These are phyloP conservation scores for Polysphondylium violaceum DNA, from an alignment of 78 protist genomes.

Conservation along the genomic window DNA sequence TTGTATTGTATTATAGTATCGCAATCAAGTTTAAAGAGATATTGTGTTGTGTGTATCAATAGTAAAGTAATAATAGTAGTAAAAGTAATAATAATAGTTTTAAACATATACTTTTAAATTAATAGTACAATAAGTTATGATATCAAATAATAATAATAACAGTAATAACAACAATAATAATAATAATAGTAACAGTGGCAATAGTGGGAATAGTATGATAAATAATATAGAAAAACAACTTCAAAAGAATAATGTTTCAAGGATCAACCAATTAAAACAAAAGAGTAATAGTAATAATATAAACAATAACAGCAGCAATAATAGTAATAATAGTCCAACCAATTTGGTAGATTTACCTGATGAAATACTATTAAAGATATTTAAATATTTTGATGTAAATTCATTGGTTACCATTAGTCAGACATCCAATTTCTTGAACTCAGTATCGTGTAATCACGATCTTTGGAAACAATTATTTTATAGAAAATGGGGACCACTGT, in stretches of 20 bases:
- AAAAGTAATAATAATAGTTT: too few species aligned
- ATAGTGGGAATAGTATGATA: neutral
- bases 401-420: conserved; percentile 44
- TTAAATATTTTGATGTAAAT: conserved; percentile 36
- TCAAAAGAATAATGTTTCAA: neutral
- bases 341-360: conserved; percentile 55
- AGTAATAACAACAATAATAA: neutral
- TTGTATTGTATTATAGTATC: too few species aligned
- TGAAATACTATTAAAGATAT: conserved; percentile 37
- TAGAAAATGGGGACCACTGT: conserved; percentile 67
- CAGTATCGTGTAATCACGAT: conserved; percentile 47
- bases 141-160: neutral
- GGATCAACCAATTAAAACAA: neutral
- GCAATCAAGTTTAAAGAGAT: too few species aligned
- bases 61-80: too few species aligned
- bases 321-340: conserved; percentile 1
- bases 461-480: conserved; percentile 58
- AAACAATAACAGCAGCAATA: neutral
- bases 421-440: conserved; percentile 48
- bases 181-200: neutral
- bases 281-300: neutral
- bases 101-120: too few species aligned
- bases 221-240: neutral
- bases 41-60: too few species aligned
- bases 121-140: too few species aligned